Conservation (phyloP, 164 flowering plant species). For the Nymphaea colorata region DNA sequence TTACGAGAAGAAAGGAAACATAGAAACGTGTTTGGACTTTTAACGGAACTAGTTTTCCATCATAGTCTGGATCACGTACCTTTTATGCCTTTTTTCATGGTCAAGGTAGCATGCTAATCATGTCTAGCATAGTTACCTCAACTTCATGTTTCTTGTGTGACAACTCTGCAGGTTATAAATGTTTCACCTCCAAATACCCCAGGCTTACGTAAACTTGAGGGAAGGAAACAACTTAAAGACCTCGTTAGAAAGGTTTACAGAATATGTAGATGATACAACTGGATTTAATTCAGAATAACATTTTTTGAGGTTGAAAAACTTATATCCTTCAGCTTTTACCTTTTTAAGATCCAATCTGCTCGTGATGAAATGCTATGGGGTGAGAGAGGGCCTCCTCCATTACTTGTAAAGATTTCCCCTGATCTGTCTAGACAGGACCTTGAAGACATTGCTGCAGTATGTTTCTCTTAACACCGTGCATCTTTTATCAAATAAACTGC, state of each 20-base stretch:
- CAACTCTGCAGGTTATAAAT: constrained; percentile 62
- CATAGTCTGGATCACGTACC: not conserved
- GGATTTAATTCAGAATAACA: not conserved
- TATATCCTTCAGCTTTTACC: not conserved
- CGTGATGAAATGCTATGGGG: constrained; percentile 99
- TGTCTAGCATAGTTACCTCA: not conserved
- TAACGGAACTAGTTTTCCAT: not conserved
- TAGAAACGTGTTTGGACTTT: not conserved
- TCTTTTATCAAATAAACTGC: not conserved
- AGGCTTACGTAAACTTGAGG: constrained; percentile 94
- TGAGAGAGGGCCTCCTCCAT: constrained; percentile 97
- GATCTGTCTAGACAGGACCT: constrained; percentile 91
- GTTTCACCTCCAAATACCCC: constrained; percentile 98
- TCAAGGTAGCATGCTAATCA: not conserved
- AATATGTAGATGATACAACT: not conserved
- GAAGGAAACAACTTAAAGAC: constrained; percentile 90
- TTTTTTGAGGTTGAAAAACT: not conserved
- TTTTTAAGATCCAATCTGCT: constrained; percentile 81
- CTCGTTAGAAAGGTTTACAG: constrained; percentile 72
- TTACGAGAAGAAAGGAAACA: not conserved
- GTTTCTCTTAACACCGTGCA: not conserved
- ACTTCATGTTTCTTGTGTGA: not conserved
- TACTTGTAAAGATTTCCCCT: constrained; percentile 96
- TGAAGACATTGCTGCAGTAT: constrained; percentile 97
- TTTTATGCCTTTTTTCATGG: not conserved